Percentiles rank a stretch among this genome's conserved stretches.
Evolutionary conservation across 2,329 filamentous ascomycete genomes (phyloP).

Genomic region (Calonectria pauciramosa): DNA sequence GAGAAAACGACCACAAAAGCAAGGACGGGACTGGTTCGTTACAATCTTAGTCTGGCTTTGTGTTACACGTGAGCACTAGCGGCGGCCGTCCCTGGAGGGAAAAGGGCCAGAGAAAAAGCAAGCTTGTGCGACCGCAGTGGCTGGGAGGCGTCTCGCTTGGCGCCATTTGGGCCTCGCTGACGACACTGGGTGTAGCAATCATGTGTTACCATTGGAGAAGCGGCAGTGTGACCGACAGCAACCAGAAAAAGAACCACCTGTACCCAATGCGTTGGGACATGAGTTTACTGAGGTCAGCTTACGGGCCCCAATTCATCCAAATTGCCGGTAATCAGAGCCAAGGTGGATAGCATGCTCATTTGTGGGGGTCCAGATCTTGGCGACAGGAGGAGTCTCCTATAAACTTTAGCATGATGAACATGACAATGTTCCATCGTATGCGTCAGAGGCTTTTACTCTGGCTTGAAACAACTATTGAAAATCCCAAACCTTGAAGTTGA

Average conservation of each 20-base stretch:
- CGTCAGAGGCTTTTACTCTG: neutral
- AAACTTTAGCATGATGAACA: neutral
- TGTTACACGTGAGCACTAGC: constrained; percentile 21
- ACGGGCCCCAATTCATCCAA: neutral
- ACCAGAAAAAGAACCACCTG: neutral
- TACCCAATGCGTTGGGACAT: neutral
- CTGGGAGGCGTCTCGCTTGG: constrained; percentile 15
- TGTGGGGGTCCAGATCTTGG: constrained; percentile 6
- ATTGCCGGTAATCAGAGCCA: constrained; percentile 21
- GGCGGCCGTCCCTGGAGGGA: neutral
- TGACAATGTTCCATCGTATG: neutral
- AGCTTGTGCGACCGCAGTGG: constrained; percentile 26
- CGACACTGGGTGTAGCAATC: constrained; percentile 32
- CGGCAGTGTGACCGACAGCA: neutral
- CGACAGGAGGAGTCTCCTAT: neutral
- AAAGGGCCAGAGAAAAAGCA: constrained; percentile 30
- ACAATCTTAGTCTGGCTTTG: neutral
- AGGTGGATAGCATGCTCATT: neutral
- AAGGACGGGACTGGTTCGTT: neutral
- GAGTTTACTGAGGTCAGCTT: constrained; percentile 29
- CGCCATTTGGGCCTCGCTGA: constrained; percentile 35
- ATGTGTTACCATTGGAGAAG: constrained; percentile 25
- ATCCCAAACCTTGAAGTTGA: neutral
- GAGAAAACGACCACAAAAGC: too few species aligned
- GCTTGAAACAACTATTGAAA: neutral